A percentile compares a stretch with the other conserved stretches of the same genome.
Evolutionary conservation across 352 stramenopile genomes (phyloP).

Genomic region (Albugo candida): DNA sequence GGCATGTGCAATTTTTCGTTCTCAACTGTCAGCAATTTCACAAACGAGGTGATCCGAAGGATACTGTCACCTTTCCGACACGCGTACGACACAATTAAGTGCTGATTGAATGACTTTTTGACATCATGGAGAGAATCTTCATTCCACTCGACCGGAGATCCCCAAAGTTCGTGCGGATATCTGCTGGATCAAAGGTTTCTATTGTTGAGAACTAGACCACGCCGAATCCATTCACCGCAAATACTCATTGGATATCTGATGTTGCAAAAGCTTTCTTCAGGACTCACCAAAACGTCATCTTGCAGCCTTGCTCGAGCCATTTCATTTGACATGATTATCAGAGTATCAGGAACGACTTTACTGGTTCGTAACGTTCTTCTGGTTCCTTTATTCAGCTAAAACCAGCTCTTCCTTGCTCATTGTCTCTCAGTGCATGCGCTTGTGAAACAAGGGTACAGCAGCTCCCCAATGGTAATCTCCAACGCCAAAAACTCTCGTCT

Average conservation of each 20-base stretch:
- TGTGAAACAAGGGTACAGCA: slow-evolving; percentile 82
- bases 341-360: slow-evolving; percentile 68
- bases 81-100: slow-evolving; percentile 31
- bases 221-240: slow-evolving; percentile 33
- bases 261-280: slow-evolving; percentile 49
- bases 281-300: slow-evolving; percentile 59
- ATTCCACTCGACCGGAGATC: slow-evolving; percentile 60
- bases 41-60: slow-evolving; percentile 39
- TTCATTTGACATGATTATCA: slow-evolving; percentile 65
- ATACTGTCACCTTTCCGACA: slow-evolving; percentile 39
- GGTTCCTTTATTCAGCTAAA: slow-evolving; percentile 68
- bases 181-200: slow-evolving; percentile 54
- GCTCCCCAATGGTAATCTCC: slow-evolving; percentile 75
- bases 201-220: slow-evolving; percentile 72
- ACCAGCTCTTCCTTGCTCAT: slow-evolving; percentile 70
- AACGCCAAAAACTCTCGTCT: slow-evolving; percentile 68
- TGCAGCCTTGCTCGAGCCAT: slow-evolving; percentile 62
- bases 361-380: slow-evolving; percentile 53
- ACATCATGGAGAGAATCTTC: slow-evolving; percentile 46
- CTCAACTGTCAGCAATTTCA: slow-evolving; percentile 53
- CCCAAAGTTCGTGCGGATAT: slow-evolving; percentile 50
- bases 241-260: slow-evolving; percentile 41
- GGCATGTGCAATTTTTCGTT: too few species aligned
- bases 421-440: slow-evolving; percentile 64
- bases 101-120: slow-evolving; percentile 47